Percentiles rank a stretch among this genome's conserved stretches.
These are phyloP conservation scores for Alternaria alternata DNA, from an alignment of 2,329 filamentous ascomycete species.

Conservation along the genomic window DNA sequence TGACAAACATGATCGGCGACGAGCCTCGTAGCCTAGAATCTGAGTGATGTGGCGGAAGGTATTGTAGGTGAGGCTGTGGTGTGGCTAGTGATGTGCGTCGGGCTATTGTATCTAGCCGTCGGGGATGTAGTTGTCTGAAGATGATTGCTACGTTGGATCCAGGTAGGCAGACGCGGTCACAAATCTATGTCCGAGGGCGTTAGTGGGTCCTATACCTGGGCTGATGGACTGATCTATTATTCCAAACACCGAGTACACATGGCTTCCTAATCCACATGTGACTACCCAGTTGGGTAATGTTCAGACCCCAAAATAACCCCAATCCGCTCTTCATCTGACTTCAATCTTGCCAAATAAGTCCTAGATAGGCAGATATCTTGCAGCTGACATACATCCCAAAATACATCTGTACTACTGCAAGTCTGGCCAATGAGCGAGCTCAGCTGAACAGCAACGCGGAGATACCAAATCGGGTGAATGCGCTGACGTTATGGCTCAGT, in stretches of 20 bases:
- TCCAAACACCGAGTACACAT: background rate
- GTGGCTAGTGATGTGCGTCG: background rate
- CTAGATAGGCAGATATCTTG: background rate
- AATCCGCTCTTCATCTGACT: background rate
- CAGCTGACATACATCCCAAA: constrained; percentile 17
- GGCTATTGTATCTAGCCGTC: background rate
- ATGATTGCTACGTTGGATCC: background rate
- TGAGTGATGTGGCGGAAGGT: background rate
- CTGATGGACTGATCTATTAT: background rate
- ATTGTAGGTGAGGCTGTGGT: background rate
- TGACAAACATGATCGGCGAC: background rate
- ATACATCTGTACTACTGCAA: constrained; percentile 6
- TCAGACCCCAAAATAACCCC: constrained; percentile 24
- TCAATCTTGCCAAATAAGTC: constrained; percentile 9
- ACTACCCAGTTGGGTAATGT: background rate
- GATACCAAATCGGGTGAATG: constrained; percentile 9
- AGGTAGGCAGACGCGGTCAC: background rate
- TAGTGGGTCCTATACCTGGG: background rate
- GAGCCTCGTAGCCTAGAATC: background rate
- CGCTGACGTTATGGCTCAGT: constrained; percentile 19
- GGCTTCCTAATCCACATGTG: background rate
- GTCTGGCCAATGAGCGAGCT: constrained; percentile 1
- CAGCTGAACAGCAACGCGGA: background rate
- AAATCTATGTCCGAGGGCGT: background rate
- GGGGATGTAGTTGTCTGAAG: background rate